Conservation (phyloP, 2,329 filamentous ascomycete species). For the Epichloe glyceriae region DNA sequence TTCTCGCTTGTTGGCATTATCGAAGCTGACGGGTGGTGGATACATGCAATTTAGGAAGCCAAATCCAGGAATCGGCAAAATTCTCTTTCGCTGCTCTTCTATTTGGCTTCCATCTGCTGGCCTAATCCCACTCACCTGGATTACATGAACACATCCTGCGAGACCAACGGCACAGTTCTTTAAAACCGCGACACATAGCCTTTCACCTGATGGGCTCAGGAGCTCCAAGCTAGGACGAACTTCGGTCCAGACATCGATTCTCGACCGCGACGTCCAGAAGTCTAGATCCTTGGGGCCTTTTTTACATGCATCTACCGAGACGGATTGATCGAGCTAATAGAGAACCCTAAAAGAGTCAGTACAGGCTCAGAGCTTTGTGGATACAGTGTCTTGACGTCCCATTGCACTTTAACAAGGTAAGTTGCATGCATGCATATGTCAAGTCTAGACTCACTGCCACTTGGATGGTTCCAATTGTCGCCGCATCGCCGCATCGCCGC, state of each 20-base stretch:
- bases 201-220: too few relatives aligned
- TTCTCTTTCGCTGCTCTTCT: neutral
- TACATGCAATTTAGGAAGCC: neutral
- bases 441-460: neutral
- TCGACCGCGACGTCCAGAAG: too few relatives aligned
- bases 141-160: too few relatives aligned
- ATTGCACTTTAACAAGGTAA: neutral
- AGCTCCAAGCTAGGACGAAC: too few relatives aligned
- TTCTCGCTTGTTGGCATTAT: neutral
- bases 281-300: too few relatives aligned
- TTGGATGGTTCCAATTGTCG: neutral
- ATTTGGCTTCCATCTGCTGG: neutral
- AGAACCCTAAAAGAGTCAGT: neutral
- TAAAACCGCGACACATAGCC: too few relatives aligned
- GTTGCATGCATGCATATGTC: neutral
- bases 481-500: neutral
- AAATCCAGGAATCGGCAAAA: neutral
- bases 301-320: too few relatives aligned
- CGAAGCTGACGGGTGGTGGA: neutral
- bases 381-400: neutral
- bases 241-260: too few relatives aligned
- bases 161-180: too few relatives aligned
- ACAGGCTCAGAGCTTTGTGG: neutral
- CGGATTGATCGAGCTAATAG: neutral
- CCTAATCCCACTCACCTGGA: neutral